Conservation (phyloP, 345 rosid species). For the Eucalyptus urophylla region DNA sequence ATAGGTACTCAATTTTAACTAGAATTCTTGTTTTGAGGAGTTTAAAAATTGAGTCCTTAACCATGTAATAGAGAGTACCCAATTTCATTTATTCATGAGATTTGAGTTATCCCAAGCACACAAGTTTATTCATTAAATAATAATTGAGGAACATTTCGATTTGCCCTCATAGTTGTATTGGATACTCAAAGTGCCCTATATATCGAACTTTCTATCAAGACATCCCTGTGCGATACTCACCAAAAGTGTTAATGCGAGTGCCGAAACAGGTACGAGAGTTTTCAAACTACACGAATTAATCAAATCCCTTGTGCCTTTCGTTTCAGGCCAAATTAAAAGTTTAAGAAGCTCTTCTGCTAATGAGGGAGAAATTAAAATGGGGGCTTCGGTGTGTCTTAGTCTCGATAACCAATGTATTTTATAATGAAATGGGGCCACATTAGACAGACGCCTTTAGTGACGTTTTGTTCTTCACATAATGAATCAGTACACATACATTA, state of each 20-base stretch:
- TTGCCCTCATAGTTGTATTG: too few relatives aligned
- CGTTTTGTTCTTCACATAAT: not conserved
- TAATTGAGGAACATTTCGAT: too few relatives aligned
- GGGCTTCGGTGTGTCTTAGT: not conserved
- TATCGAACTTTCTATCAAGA: fast-evolving
- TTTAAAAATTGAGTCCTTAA: too few relatives aligned
- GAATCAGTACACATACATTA: not conserved
- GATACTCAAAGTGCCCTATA: too few relatives aligned
- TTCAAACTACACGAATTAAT: not conserved
- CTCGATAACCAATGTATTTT: not conserved
- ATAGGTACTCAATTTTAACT: not conserved
- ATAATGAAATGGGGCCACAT: not conserved
- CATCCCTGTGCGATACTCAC: too few relatives aligned
- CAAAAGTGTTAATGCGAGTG: not conserved
- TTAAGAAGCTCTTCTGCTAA: not conserved
- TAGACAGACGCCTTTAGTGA: not conserved
- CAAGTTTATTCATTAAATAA: too few relatives aligned
- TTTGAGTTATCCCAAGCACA: not conserved
- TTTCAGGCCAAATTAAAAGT: not conserved
- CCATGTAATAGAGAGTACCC: not conserved
- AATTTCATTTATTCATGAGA: not conserved
- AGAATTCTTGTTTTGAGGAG: too few relatives aligned
- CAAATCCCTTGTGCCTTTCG: not conserved
- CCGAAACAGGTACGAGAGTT: not conserved
- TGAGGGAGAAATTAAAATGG: too few relatives aligned